Evolutionary conservation across 208 protist species (phyloP).

Genomic region (Cochliopodium minus): DNA sequence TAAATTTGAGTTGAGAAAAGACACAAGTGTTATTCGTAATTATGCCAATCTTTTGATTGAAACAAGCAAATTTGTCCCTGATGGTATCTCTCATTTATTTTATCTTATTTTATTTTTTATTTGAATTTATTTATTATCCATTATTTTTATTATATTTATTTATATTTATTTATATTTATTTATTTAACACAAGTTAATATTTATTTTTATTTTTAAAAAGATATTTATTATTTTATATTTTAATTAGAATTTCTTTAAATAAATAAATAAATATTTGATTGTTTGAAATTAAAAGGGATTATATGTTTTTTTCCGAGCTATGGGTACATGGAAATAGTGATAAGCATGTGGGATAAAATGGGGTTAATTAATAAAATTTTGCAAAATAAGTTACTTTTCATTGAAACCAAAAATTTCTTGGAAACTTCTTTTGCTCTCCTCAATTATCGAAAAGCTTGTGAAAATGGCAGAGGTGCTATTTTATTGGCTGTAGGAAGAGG

Average conservation of each 20-base stretch:
- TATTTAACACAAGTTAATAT: constrained; percentile 64
- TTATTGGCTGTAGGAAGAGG: constrained; percentile 91
- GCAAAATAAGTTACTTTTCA: constrained; percentile 90
- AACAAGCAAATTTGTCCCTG: constrained; percentile 75
- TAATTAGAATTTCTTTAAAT: not conserved
- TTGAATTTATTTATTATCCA: no score
- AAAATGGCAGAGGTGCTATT: constrained; percentile 90
- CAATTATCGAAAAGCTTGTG: constrained; percentile 86
- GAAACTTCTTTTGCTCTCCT: constrained; percentile 88
- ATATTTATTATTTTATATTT: not conserved
- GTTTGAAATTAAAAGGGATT: no score
- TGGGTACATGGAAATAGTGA: constrained; percentile 48
- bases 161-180: constrained; percentile 95
- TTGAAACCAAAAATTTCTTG: constrained; percentile 84
- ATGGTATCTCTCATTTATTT: no score
- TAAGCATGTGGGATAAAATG: constrained; percentile 66
- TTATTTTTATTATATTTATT: no score
- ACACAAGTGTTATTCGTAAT: constrained; percentile 73
- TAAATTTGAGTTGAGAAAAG: constrained; percentile 22
- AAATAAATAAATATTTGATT: constrained; percentile 55
- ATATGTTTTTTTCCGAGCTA: constrained; percentile 20
- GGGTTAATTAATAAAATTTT: constrained; percentile 70
- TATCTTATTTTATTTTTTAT: no score
- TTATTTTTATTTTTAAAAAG: not conserved
- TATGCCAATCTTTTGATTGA: constrained; percentile 83